Percentiles rank a stretch among this genome's conserved stretches.
phyloP scores from a whole-genome alignment of 768 basidiomycete species.

The Naganishia randhawae region DNA sequence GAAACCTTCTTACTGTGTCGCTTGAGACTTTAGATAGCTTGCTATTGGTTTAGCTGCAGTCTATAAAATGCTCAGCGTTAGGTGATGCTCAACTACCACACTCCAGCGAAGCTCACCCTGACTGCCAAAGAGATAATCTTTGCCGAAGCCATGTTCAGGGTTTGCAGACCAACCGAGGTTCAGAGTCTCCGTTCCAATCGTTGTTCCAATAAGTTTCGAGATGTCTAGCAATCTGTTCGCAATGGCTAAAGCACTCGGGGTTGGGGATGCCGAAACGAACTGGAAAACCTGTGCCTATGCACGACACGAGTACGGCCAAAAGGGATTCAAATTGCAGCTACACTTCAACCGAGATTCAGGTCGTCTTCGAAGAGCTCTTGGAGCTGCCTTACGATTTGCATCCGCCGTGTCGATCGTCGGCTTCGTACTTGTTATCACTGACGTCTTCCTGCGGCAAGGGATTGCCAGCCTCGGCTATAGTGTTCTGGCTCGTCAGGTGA shows the following conservation, averaged over 20 bases:
- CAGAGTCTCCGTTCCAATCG: too few relatives aligned
- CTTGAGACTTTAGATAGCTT: constrained; percentile 47
- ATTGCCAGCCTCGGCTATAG: background rate
- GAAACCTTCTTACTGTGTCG: constrained; percentile 38
- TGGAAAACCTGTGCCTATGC: too few relatives aligned
- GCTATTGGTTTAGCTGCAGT: constrained; percentile 50
- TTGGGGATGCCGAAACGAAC: too few relatives aligned
- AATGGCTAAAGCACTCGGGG: too few relatives aligned
- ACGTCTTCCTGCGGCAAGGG: background rate
- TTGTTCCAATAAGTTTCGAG: too few relatives aligned
- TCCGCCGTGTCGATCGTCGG: background rate
- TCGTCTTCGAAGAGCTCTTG: too few relatives aligned
- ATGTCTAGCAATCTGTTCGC: background rate
- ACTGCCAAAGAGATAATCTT: constrained; percentile 49
- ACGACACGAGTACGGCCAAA: too few relatives aligned
- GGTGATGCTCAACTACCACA: background rate
- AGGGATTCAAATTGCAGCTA: too few relatives aligned
- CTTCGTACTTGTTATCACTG: background rate
- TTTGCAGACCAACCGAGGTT: too few relatives aligned
- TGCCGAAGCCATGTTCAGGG: constrained; percentile 44
- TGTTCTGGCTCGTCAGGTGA: too few relatives aligned
- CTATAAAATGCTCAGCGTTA: constrained; percentile 26
- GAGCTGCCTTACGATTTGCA: too few relatives aligned
- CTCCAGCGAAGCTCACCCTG: constrained; percentile 35
- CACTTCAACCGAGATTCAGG: too few relatives aligned